Evolutionary conservation across 2,329 filamentous ascomycete genomes (phyloP), one percentile per base, ranked within the genome.

Genomic region (Colletotrichum sojae): DNA sequence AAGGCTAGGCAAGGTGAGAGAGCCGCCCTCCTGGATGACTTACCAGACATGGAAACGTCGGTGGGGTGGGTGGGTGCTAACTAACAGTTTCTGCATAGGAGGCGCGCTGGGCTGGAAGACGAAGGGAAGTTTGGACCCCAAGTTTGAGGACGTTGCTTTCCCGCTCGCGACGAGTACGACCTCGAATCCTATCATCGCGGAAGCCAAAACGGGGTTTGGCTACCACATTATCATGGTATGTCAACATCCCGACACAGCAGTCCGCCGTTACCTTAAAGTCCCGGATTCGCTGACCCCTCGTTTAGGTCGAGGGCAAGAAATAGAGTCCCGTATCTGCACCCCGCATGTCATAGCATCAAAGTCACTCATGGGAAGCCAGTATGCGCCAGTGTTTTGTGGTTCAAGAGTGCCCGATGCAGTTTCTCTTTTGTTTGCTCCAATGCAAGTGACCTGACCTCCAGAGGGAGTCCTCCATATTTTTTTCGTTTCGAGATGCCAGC

Each of bases 181-280:
- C 13, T 83, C 78, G 13, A 90, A 81, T 67, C 91, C 92, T 2
- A 91, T 90, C 76, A 86, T 88, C 76, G 92, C 84, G 1, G 91
- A 94, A 81, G 90, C 86, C 22, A 94, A 93, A 84, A 94, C 92
- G 1, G 85, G 83, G 1, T 91, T 92, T 80, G 93, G 92, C 1
- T 94, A 94, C 82, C 92, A 95, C 78, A 89, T 95, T 72, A 89
- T 95, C 72, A 94, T 94, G 90, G 92, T 94, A 70, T 62, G 80
- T 74, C 54, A 15, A 16, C 16, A 5, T 40, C 22, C 40, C 27
- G 8, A 9, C 27, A 31, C 25, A 55, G 36, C 4, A 40, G 36
- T 48, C 8, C 12, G 8, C 13, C 13, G 20, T 18, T 31, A 40
- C 27, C 10, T 25, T 40, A n/a, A 27, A 49, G 31, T 13, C 62